phyloP scores from a whole-genome alignment of 768 basidiomycete genomes.

The Chalciporus chontae region DNA sequence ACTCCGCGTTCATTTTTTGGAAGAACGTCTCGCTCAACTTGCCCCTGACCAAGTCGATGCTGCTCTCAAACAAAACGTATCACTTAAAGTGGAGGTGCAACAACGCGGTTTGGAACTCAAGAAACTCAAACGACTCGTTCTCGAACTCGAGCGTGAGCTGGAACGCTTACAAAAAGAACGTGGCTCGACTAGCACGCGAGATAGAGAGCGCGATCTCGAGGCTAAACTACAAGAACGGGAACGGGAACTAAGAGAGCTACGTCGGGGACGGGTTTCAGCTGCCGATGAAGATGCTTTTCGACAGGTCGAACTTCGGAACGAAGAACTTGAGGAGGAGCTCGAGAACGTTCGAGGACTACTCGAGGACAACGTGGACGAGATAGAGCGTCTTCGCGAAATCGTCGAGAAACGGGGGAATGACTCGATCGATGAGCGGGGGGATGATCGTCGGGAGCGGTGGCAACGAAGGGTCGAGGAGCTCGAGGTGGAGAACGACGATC shows the following conservation, averaged over 20 bases:
- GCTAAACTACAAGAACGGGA: constrained; percentile 72
- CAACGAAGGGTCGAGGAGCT: constrained; percentile 53
- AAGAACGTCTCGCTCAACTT: constrained; percentile 86
- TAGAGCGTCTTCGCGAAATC: constrained; percentile 68
- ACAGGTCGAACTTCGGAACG: constrained; percentile 58
- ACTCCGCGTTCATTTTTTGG: constrained; percentile 91
- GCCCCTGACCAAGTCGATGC: constrained; percentile 92
- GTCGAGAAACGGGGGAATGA: constrained; percentile 54
- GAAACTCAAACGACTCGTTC: constrained; percentile 83
- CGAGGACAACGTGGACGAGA: constrained; percentile 82
- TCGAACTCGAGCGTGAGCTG: constrained; percentile 79
- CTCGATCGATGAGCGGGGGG: constrained; percentile 38
- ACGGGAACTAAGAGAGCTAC: constrained; percentile 62
- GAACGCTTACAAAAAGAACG: constrained; percentile 61
- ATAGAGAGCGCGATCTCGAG: constrained; percentile 73
- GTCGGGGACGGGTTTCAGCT: constrained; percentile 42
- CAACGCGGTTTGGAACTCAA: constrained; percentile 88
- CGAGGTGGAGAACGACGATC: constrained; percentile 60
- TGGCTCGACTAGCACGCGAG: constrained; percentile 36
- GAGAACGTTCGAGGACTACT: constrained; percentile 65
- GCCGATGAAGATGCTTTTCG: constrained; percentile 50
- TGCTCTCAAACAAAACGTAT: constrained; percentile 88
- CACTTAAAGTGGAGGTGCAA: constrained; percentile 89
- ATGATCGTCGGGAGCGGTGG: constrained; percentile 40
- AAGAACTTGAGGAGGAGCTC: constrained; percentile 69